Conservation (phyloP, 2,329 filamentous ascomycete genomes). For the Penicillium palitans region DNA sequence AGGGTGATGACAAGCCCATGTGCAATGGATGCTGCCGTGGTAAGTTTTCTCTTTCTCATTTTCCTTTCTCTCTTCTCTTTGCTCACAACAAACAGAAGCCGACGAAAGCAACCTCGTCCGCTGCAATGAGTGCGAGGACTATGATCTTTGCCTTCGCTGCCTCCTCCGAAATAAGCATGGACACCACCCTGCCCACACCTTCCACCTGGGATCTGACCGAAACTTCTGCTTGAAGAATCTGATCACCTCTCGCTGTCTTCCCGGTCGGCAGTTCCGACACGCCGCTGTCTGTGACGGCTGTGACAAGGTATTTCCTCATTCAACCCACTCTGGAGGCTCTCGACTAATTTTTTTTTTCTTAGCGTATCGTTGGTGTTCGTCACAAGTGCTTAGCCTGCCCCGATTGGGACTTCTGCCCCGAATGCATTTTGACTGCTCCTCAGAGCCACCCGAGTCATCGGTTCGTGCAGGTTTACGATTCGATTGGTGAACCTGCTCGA, state of each 20-base stretch:
- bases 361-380: constrained; percentile 81
- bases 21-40: constrained; percentile 67
- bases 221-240: constrained; percentile 62
- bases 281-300: constrained; percentile 93
- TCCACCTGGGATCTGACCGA: constrained; percentile 55
- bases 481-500: constrained; percentile 52
- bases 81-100: constrained; percentile 54
- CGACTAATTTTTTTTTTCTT: not conserved
- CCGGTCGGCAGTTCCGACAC: constrained; percentile 80
- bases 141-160: constrained; percentile 84
- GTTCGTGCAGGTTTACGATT: constrained; percentile 84
- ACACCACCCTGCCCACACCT: constrained; percentile 85
- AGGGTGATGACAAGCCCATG: constrained; percentile 42
- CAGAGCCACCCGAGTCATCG: constrained; percentile 78
- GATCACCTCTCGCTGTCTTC: constrained; percentile 67
- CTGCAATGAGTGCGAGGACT: constrained; percentile 83
- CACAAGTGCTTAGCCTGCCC: constrained; percentile 97
- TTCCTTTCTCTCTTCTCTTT: constrained; percentile 15
- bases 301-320: constrained; percentile 60
- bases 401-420: constrained; percentile 91
- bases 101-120: constrained; percentile 80
- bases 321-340: not conserved
- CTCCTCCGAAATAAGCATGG: constrained; percentile 76
- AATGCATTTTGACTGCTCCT: constrained; percentile 67
- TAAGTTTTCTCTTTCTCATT: constrained; percentile 35